Conservation (phyloP, 1,284 basidiomycete species). For the Omphalotus olearius region DNA sequence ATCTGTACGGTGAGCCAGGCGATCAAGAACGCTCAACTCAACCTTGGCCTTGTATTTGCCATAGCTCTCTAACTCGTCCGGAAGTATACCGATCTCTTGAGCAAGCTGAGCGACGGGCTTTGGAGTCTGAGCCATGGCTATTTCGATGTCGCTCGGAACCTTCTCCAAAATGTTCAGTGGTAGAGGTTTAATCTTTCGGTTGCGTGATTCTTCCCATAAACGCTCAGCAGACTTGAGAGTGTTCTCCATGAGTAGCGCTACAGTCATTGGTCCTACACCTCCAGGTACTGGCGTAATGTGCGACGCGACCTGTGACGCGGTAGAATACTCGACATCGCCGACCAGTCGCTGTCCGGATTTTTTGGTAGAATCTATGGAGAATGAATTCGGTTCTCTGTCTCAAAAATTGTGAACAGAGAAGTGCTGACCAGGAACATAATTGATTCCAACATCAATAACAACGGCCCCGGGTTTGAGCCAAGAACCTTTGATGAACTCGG, state of each 20-base stretch:
- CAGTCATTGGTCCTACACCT: constrained; percentile 99
- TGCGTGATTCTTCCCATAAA: constrained; percentile 65
- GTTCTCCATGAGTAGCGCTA: constrained; percentile 98
- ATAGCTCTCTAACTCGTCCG: constrained; percentile 91
- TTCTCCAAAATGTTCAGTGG: constrained; percentile 76
- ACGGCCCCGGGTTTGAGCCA: constrained; percentile 96
- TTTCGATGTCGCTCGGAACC: constrained; percentile 95
- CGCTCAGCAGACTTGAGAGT: constrained; percentile 85
- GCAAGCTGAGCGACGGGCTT: constrained; percentile 87
- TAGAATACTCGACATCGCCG: constrained; percentile 90
- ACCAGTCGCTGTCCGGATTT: constrained; percentile 96
- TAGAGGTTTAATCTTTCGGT: constrained; percentile 75
- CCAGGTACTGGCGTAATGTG: constrained; percentile 97
- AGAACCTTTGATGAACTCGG: constrained; percentile 87
- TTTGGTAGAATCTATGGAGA: constrained; percentile 69
- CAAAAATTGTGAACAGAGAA: neutral
- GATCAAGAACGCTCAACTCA: constrained; percentile 84
- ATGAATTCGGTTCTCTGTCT: neutral
- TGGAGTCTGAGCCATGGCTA: constrained; percentile 92
- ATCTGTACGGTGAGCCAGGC: constrained; percentile 82
- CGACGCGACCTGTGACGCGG: constrained; percentile 76
- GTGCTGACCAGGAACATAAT: constrained; percentile 81
- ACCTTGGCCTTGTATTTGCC: constrained; percentile 98
- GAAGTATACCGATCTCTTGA: constrained; percentile 83
- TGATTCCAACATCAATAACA: constrained; percentile 97